Evolutionary conservation across 1,284 basidiomycete genomes (phyloP), one percentile per base, ranked within the genome.

Genomic region (Wolfiporia cocos): DNA sequence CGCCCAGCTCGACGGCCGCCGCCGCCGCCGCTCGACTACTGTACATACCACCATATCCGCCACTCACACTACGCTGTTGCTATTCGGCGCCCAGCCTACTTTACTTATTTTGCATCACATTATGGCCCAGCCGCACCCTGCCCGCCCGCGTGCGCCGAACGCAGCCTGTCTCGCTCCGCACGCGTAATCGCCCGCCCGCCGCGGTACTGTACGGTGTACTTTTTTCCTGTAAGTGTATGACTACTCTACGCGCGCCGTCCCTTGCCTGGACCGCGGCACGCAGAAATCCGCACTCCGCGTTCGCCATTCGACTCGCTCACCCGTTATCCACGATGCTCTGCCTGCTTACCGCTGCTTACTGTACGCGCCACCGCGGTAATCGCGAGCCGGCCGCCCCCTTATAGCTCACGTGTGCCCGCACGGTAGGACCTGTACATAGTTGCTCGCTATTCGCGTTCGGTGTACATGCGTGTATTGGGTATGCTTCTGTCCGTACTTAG

Each of bases 91-190:
- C 29, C 19, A 22, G 21, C 37, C 36, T 39, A 43, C 34, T 34
- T 37, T 43, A 43, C 42, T 29, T 43, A 43, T 38, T 43, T 19
- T 37, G 36, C 42, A 38, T 31, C 35, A 37, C 39, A 43, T 43
- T 43, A 21, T 43, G 36, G 33, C 30, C 40, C 35, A 21, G 22
- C 23, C 19, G 38, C 30, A 21, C 22, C 32, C n/a, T 31, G 5
- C 23, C 18, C 33, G 29, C 22, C 26, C 39, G 39, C 15, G 39
- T 29, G 39, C 31, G 39, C 33, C 39, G 39, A 41, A 41, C 39
- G 39, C 20, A 28, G 39, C 39, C 14, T 36, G 36, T 5, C 41
- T n/a, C 41, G 41, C 41, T 42, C 41, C 41, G 34, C 34, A 34
- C 33, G 23, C 41, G 21, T 41, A 31, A 32, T 34, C 15, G 26